Evolutionary conservation across 768 basidiomycete genomes (phyloP).

Genomic region (Phlegmacium glaucopus): DNA sequence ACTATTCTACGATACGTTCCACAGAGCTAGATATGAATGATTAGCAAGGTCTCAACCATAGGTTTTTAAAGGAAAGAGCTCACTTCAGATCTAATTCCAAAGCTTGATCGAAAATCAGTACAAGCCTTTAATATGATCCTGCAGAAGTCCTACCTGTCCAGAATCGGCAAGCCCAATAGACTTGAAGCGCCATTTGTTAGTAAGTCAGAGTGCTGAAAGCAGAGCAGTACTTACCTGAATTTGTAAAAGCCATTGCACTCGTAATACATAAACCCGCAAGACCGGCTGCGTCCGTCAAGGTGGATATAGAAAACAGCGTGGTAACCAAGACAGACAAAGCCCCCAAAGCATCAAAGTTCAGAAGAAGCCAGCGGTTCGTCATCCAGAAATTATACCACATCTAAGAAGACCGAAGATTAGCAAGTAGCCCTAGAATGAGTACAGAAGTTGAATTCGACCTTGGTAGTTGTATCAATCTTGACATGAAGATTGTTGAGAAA

Average conservation of each 20-base stretch:
- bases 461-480: conserved; percentile 76
- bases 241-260: conserved; percentile 55
- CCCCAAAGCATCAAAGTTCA: conserved; percentile 81
- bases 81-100: conserved; percentile 77
- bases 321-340: conserved; percentile 72
- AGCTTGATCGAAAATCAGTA: conserved; percentile 37
- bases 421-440: neutral
- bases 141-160: conserved; percentile 35
- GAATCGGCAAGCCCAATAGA: conserved; percentile 53
- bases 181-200: conserved; percentile 14
- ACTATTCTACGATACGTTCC: conserved; percentile 89
- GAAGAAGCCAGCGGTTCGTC: conserved; percentile 81
- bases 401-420: conserved; percentile 23
- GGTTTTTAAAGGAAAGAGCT: conserved; percentile 19
- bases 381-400: conserved; percentile 92
- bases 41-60: conserved; percentile 1
- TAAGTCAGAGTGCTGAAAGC: neutral
- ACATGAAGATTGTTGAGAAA: conserved; percentile 74
- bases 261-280: conserved; percentile 74
- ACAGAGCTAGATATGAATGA: conserved; percentile 56
- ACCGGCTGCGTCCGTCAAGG: conserved; percentile 50
- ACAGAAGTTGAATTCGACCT: conserved; percentile 36
- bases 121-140: neutral
- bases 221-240: conserved; percentile 27
- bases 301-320: conserved; percentile 70